A percentile compares a stretch with the other conserved stretches of the same genome.
These are phyloP conservation scores for Allium fistulosum DNA, from an alignment of 106 monocot species.

Conservation along the genomic window DNA sequence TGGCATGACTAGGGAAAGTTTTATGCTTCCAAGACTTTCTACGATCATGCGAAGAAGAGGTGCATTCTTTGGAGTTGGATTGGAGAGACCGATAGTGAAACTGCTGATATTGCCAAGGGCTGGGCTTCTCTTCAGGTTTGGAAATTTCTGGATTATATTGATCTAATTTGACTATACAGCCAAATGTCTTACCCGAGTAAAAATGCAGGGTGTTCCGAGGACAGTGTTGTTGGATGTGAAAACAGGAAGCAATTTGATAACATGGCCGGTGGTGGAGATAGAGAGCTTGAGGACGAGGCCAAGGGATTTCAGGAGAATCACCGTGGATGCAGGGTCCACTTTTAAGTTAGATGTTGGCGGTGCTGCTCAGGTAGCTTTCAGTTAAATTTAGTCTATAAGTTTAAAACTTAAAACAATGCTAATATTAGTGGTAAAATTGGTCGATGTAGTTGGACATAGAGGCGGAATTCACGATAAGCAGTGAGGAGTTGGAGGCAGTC, in stretches of 20 bases:
- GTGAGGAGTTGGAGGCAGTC: conserved; percentile 6
- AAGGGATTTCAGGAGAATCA: conserved; percentile 17
- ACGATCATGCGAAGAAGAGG: conserved; percentile 26
- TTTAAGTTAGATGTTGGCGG: conserved; percentile 26
- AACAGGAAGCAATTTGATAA: conserved; percentile 40
- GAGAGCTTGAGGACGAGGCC: conserved; percentile 27
- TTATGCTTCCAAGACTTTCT: conserved; percentile 66
- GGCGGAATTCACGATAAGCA: conserved; percentile 39
- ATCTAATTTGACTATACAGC: no score
- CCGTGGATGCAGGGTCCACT: conserved; percentile 26
- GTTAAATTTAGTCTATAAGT: not conserved
- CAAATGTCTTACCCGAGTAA: no score
- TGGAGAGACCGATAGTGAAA: conserved; percentile 59
- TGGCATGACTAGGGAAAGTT: conserved; percentile 62
- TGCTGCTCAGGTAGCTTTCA: conserved; percentile 32
- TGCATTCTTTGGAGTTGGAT: conserved; percentile 65
- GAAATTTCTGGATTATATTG: no score
- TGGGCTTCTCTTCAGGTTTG: conserved; percentile 61
- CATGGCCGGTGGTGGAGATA: conserved; percentile 67
- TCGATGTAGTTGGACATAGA: conserved; percentile 14
- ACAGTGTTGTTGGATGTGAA: conserved; percentile 43
- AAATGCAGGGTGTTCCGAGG: conserved; percentile 40
- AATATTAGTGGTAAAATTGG: no score
- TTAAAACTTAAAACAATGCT: no score
- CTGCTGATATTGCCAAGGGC: conserved; percentile 43